Base-by-base conservation (phyloP, 2,329 filamentous ascomycete genomes). In the Thelonectria discophora region DNA sequence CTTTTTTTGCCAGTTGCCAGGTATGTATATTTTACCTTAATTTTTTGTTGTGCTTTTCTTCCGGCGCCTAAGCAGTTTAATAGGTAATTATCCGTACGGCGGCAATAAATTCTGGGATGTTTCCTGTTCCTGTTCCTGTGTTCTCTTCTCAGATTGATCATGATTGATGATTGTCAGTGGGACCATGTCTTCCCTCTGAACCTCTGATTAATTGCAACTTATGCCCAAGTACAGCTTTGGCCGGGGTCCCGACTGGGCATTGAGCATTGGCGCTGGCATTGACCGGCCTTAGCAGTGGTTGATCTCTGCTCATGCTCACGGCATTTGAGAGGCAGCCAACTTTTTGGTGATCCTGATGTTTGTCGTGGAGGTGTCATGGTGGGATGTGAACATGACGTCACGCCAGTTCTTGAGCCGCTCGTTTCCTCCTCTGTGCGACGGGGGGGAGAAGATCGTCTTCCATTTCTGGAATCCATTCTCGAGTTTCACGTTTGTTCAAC, bases 301-400 rank as follows among this genome's bases (percentile, higher is more conserved):
- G 32, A 34, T 13, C 13, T 13, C 13, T 34, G 32, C 10, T 13
- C 32, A 13, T 34, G 34, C 15, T 15, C 12, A 37, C 34, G 34
- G 34, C 34, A 37, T 15, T 37, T 7, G 34, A 37, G 34, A 37
- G 34, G 34, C 34, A 37, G 34, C 34, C 34, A 37, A 37, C 34
- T 24, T n/a, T n/a, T n/a, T n/a, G n/a, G n/a, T n/a, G n/a, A n/a
- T n/a, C n/a, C n/a, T n/a, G n/a, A 7, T 30, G 27, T 8, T 30
- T 30, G 34, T 24, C 48, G 37, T 21, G 12, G 17, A 48, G 34
- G 17, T 39, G 58, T 47, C 47, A 52, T 47, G 21, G 43, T 17
- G 32, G 55, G 55, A 58, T 52, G 48, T 17, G 32, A 49, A 37
- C 40, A 60, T 61, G 58, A 61, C 58, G 58, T 61, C 58, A 61